A percentile compares a stretch with the other conserved stretches of the same genome.
Conservation (phyloP, 208 protist species). For the Crithidia thermophila region DNA sequence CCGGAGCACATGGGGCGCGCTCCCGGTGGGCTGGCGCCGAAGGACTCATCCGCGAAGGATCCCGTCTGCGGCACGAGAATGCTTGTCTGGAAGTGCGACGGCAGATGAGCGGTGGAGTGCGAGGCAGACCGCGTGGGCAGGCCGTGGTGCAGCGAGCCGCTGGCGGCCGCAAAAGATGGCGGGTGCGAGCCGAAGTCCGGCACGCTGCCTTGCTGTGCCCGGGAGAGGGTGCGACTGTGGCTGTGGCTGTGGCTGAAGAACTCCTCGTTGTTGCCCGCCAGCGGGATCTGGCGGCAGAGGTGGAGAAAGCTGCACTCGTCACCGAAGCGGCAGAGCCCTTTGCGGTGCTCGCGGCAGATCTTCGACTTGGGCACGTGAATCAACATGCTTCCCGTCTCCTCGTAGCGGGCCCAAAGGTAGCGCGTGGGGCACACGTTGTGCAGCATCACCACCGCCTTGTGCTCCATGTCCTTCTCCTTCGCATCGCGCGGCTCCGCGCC, state of each 20-base stretch:
- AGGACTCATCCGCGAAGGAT: conserved; percentile 20
- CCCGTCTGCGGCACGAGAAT: conserved; percentile 15
- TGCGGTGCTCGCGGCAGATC: conserved; percentile 79
- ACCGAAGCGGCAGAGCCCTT: conserved; percentile 83
- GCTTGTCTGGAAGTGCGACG: conserved; percentile 12
- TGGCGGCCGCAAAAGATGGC: conserved; percentile 12
- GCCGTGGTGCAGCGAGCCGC: conserved; percentile 11
- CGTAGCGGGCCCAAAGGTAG: conserved; percentile 72
- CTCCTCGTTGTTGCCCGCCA: conserved; percentile 40
- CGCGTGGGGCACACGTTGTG: conserved; percentile 73
- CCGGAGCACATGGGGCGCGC: background rate
- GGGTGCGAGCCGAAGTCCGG: conserved; percentile 19
- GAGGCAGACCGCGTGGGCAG: conserved; percentile 13
- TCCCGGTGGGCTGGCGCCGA: background rate
- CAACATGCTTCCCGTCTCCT: conserved; percentile 47
- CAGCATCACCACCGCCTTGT: conserved; percentile 41
- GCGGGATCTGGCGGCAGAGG: conserved; percentile 62
- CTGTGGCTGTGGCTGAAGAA: conserved; percentile 10
- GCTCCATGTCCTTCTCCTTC: conserved; percentile 21
- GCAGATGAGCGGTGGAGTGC: conserved; percentile 5
- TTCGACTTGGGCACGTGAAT: conserved; percentile 51
- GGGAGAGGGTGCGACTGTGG: conserved; percentile 25
- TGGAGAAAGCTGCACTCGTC: conserved; percentile 89
- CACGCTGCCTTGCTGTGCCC: conserved; percentile 18
- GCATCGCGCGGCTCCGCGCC: background rate